Evolutionary conservation across 2,329 filamentous ascomycete species (phyloP).

Genomic region (Thermothelomyces thermophilus): DNA sequence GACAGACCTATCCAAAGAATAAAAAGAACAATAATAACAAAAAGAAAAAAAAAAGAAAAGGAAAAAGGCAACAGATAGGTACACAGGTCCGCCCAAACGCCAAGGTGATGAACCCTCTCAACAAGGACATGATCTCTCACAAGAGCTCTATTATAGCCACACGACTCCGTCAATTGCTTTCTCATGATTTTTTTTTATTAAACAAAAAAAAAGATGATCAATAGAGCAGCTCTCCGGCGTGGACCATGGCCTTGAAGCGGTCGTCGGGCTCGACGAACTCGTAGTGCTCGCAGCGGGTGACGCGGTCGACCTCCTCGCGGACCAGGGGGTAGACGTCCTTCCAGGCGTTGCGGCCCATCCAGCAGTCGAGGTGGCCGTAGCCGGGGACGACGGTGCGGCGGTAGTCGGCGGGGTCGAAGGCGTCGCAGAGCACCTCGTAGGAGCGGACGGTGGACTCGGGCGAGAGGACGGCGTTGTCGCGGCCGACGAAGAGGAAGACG

Average conservation of each 20-base stretch:
- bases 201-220: too few relatives aligned
- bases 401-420: conserved; percentile 43
- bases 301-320: conserved; percentile 47
- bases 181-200: too few relatives aligned
- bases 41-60: too few relatives aligned
- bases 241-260: conserved; percentile 36
- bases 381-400: conserved; percentile 46
- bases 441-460: conserved; percentile 47
- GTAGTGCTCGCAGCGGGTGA: conserved; percentile 38
- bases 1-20: too few relatives aligned
- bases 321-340: conserved; percentile 54
- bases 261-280: conserved; percentile 39
- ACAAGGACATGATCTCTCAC: too few relatives aligned
- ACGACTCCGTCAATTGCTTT: too few relatives aligned
- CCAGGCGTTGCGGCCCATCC: conserved; percentile 55
- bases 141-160: too few relatives aligned
- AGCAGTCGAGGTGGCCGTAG: conserved; percentile 56
- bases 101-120: too few relatives aligned
- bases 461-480: conserved; percentile 51
- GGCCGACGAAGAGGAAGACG: conserved; percentile 49
- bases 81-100: too few relatives aligned
- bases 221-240: conserved; percentile 35
- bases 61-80: too few relatives aligned
- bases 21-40: too few relatives aligned
- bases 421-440: conserved; percentile 46